A percentile compares a stretch with the other conserved stretches of the same genome.
Evolutionary conservation across 768 basidiomycete genomes (phyloP).

Genomic region (Lactarius sp.): DNA sequence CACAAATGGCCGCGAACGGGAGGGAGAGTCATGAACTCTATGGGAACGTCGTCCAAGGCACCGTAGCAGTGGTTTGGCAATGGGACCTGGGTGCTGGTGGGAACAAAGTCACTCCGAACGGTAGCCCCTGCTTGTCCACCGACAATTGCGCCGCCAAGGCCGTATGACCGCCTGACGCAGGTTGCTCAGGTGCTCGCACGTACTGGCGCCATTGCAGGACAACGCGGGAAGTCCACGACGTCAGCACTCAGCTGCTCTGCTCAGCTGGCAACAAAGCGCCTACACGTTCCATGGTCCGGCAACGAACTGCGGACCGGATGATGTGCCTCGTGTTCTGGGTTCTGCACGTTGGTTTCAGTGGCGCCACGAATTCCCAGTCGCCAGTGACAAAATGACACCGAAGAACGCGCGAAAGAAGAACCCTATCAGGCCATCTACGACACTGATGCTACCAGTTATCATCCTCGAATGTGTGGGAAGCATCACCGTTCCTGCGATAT

Average conservation of each 20-base stretch:
- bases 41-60: background rate
- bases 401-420: background rate
- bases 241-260: conserved; percentile 16
- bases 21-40: background rate
- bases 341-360: background rate
- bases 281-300: background rate
- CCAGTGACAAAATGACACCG: background rate
- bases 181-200: conserved; percentile 16
- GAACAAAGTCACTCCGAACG: background rate
- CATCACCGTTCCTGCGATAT: background rate
- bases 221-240: background rate
- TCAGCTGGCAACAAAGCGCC: background rate
- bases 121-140: background rate
- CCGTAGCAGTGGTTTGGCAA: background rate
- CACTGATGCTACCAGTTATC: background rate
- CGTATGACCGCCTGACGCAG: background rate
- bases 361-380: background rate
- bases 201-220: background rate
- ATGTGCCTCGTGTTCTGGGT: background rate
- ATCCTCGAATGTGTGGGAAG: background rate
- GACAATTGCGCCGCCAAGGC: background rate
- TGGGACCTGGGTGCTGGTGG: background rate
- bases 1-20: background rate
- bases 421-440: no score
- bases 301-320: background rate